Conservation (phyloP, 257 asterid genomes). For the Gentiana macrophylla region DNA sequence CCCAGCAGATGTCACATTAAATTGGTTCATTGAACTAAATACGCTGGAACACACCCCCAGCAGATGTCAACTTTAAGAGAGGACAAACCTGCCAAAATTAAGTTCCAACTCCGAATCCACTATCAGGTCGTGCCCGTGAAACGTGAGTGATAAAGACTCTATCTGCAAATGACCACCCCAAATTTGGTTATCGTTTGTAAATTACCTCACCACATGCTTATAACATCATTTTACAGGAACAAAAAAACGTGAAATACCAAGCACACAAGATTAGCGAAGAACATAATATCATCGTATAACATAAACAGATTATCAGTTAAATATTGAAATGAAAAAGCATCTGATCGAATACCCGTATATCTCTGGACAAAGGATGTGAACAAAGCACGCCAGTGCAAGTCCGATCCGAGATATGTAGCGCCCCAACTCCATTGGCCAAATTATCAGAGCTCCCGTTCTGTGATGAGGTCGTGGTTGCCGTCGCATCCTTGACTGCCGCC, state of each 20-base stretch:
- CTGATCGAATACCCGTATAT: slow-evolving; percentile 49
- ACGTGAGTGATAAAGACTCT: slow-evolving; percentile 91
- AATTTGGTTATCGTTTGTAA: background rate
- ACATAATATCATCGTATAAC: too few species aligned
- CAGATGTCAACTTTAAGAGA: background rate
- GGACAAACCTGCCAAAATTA: slow-evolving; percentile 75
- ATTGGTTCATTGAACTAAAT: too few species aligned
- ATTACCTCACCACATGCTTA: too few species aligned
- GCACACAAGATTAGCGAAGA: too few species aligned
- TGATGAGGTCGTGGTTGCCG: slow-evolving; percentile 3
- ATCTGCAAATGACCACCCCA: slow-evolving; percentile 34
- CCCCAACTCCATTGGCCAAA: slow-evolving; percentile 47
- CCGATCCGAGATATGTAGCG: slow-evolving; percentile 75
- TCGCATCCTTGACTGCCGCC: slow-evolving; percentile 36
- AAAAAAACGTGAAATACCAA: too few species aligned
- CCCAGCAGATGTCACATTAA: too few species aligned
- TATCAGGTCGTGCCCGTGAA: slow-evolving; percentile 91
- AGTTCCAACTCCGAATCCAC: slow-evolving; percentile 93
- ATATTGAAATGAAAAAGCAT: background rate
- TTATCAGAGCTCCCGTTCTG: slow-evolving; percentile 39
- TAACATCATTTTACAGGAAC: too few species aligned
- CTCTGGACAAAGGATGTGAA: slow-evolving; percentile 90
- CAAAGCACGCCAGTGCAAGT: slow-evolving; percentile 95
- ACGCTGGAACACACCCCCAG: too few species aligned
- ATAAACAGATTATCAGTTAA: too few species aligned